Percentiles rank a stretch among this genome's conserved stretches.
Evolutionary conservation across 257 asterid species (phyloP).

Genomic region (Fraxinus anomala): DNA sequence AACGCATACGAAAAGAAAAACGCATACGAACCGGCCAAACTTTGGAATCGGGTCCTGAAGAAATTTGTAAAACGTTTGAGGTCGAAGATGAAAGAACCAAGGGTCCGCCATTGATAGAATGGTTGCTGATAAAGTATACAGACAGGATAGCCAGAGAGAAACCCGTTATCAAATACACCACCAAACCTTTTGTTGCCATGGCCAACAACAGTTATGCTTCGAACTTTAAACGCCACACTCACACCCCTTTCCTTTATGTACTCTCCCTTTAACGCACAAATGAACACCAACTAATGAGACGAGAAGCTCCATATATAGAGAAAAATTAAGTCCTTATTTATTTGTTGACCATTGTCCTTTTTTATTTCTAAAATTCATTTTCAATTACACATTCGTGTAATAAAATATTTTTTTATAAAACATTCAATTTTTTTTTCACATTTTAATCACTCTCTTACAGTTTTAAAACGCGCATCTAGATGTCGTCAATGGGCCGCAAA

Average conservation of each 20-base stretch:
- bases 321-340: too few relatives aligned
- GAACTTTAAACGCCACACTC: not conserved
- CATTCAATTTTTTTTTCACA: too few relatives aligned
- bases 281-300: not conserved
- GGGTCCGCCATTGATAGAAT: constrained; percentile 33
- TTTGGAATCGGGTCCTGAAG: constrained; percentile 51
- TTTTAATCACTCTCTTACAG: too few relatives aligned
- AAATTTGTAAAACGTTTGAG: constrained; percentile 18
- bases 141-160: constrained; percentile 55
- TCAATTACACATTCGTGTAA: too few relatives aligned
- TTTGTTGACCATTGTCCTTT: too few relatives aligned
- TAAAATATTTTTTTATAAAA: too few relatives aligned
- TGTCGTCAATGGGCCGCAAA: too few relatives aligned
- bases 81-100: constrained; percentile 30
- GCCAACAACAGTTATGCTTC: constrained; percentile 6
- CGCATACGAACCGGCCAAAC: constrained; percentile 76
- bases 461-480: too few relatives aligned
- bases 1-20: constrained; percentile 31
- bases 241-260: too few relatives aligned
- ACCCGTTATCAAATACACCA: constrained; percentile 48
- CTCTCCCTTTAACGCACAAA: not conserved
- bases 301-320: not conserved
- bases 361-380: too few relatives aligned
- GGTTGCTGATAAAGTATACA: constrained; percentile 42
- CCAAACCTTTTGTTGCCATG: constrained; percentile 64